Conservation (phyloP, 345 rosid genomes). For the Tarenaya hassleriana region DNA sequence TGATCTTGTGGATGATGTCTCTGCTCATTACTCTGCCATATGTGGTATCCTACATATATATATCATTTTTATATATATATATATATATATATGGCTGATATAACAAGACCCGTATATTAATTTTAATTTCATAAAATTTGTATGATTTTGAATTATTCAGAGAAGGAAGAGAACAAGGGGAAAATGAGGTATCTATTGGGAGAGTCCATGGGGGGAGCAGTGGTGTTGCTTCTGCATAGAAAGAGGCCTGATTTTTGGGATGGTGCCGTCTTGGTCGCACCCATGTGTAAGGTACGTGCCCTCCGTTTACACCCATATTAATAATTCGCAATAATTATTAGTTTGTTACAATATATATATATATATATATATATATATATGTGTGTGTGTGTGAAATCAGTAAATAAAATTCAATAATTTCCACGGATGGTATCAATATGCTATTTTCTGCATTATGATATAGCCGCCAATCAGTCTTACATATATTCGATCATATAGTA, state of each 20-base stretch:
- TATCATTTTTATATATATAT: neutral
- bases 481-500: neutral
- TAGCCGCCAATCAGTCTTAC: too few relatives aligned
- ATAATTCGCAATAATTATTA: too few relatives aligned
- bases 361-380: too few relatives aligned
- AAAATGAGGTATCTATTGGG: slow-evolving; percentile 69
- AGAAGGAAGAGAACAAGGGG: slow-evolving; percentile 43
- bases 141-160: slow-evolving; percentile 21
- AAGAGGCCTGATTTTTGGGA: slow-evolving; percentile 64
- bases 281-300: slow-evolving; percentile 76
- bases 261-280: slow-evolving; percentile 76
- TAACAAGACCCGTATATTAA: too few relatives aligned
- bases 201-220: slow-evolving; percentile 94
- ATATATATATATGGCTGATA: too few relatives aligned
- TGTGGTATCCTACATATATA: slow-evolving; percentile 36
- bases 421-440: too few relatives aligned
- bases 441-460: too few relatives aligned
- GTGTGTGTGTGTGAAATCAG: too few relatives aligned
- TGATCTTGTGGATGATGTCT: slow-evolving; percentile 50
- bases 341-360: too few relatives aligned
- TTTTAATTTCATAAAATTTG: too few relatives aligned
- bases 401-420: too few relatives aligned
- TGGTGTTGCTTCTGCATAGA: slow-evolving; percentile 51
- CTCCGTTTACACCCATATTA: neutral
- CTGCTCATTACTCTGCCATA: slow-evolving; percentile 39